Base-by-base conservation (phyloP, 1,139 yeast genomes). In the Geotrichum australiense region DNA sequence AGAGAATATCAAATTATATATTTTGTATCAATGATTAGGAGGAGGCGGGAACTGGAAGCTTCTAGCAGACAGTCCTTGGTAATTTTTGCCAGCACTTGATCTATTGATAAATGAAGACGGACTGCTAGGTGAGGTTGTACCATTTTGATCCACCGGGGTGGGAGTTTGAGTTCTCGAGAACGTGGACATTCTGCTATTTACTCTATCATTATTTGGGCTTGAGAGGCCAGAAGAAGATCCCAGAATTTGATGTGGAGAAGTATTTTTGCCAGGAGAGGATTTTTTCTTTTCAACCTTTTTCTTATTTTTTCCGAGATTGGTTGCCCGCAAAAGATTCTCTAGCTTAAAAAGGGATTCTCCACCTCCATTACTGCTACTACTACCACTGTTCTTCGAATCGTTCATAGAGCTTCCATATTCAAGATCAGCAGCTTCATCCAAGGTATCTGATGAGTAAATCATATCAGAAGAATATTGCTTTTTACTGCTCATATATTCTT, bases 281-380 rank as follows among this genome's bases (percentile, higher is more conserved):
- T 41, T 41, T 18, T 41, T 41, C 34, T 41, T 41, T 11, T 41
- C 43, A 12, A 22, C 37, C 35, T 41, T 45, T 11, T 34, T 34
- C 30, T 45, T 45, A 23, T 42, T 45, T 12, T 44, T 39, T 2
- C 47, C 47, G 32, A 45, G 22, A n/a, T 43, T 38, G n/a, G 45
- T 41, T 7, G 45, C 45, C 7, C 43, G 34, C 4, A 45, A 32
- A 10, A 45, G 28, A n/a, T 39, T 36, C 20, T 45, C 47, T 2
- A 45, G 37, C 20, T 41, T 41, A 20, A 45, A 45, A 24, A 41
- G 14, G 2, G 43, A 40, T 15, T 41, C 47, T 11, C 41, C 38
- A n/a, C 43, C 23, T n/a, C 30, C 30, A 27, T 27, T 28, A 7
- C 31, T 6, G 31, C 11, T 7, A 11, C 31, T 21, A 6, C 31